Evolutionary conservation across 352 stramenopile species (phyloP).

Genomic region (Plasmopara halstedii): DNA sequence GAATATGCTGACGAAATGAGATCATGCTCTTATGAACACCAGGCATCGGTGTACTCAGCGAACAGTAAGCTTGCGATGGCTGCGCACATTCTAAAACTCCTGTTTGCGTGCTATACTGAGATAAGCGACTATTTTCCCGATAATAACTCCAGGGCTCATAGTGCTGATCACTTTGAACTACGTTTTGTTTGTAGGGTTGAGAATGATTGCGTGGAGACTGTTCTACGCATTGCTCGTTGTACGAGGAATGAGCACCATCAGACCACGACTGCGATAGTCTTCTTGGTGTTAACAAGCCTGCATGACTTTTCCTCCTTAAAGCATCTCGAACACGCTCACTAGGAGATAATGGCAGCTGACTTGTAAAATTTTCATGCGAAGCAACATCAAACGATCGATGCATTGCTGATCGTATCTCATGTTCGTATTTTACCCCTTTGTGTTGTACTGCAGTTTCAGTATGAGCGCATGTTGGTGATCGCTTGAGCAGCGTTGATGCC

Average conservation of each 20-base stretch:
- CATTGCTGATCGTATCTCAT: conserved; percentile 8
- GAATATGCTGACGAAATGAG: conserved; percentile 4
- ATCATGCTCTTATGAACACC: not conserved
- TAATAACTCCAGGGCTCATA: conserved; percentile 9
- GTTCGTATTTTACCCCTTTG: conserved; percentile 3
- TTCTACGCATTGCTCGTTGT: conserved; percentile 27
- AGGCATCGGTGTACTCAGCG: not conserved
- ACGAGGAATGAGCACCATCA: conserved; percentile 8
- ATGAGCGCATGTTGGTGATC: conserved; percentile 9
- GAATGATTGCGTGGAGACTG: conserved; percentile 24
- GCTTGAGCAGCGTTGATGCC: conserved; percentile 33
- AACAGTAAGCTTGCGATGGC: conserved; percentile 6
- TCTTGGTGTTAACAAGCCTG: conserved; percentile 13
- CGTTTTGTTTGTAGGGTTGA: conserved; percentile 10
- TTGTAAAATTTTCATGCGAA: conserved; percentile 9
- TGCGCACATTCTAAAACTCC: conserved; percentile 6
- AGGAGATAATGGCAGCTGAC: conserved; percentile 30
- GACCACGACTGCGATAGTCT: not conserved
- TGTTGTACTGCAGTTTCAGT: conserved; percentile 2
- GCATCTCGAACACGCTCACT: conserved; percentile 53
- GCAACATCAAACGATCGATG: conserved; percentile 10
- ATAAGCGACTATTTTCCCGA: conserved; percentile 2
- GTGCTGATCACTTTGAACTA: conserved; percentile 2
- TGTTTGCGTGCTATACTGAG: conserved; percentile 8
- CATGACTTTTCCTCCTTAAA: conserved; percentile 29